Evolutionary conservation across 2,329 filamentous ascomycete genomes (phyloP).

Genomic region (Nannizziopsis barbatae): DNA sequence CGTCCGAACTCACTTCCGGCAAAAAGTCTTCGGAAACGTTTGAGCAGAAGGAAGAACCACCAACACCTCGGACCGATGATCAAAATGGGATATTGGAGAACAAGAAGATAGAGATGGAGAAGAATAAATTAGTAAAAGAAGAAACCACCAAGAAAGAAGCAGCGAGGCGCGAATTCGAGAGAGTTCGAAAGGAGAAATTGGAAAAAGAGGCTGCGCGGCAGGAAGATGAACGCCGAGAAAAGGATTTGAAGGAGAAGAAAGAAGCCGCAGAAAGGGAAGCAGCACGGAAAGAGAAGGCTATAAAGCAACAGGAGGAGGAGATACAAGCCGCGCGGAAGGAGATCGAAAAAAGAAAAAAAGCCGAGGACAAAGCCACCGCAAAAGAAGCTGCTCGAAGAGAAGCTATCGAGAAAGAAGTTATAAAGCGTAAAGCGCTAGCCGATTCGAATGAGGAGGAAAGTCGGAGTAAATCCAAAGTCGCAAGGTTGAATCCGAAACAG

Average conservation of each 20-base stretch:
- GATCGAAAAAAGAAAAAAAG: constrained; percentile 13
- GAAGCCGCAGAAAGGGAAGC: constrained; percentile 10
- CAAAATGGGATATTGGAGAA: not conserved
- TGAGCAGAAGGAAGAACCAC: not conserved
- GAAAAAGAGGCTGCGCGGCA: constrained; percentile 8
- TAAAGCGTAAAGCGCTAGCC: constrained; percentile 12
- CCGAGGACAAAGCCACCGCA: constrained; percentile 8
- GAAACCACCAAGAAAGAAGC: constrained; percentile 12
- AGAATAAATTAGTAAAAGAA: constrained; percentile 6
- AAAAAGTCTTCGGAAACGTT: not conserved
- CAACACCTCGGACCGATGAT: not conserved
- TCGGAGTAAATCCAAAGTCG: constrained; percentile 7
- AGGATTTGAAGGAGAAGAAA: constrained; percentile 5
- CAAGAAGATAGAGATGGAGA: constrained; percentile 4
- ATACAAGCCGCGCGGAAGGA: constrained; percentile 13
- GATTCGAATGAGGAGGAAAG: constrained; percentile 5
- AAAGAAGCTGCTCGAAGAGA: constrained; percentile 11
- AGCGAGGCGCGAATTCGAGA: constrained; percentile 10
- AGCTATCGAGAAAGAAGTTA: constrained; percentile 15
- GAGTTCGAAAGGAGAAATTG: constrained; percentile 1
- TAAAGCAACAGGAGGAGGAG: constrained; percentile 11
- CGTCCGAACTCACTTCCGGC: not conserved
- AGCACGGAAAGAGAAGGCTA: constrained; percentile 8
- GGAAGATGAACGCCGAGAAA: not conserved
- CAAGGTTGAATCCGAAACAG: constrained; percentile 8